Base-by-base conservation (phyloP, 805 yeast genomes). In the Danielia oregonensis region DNA sequence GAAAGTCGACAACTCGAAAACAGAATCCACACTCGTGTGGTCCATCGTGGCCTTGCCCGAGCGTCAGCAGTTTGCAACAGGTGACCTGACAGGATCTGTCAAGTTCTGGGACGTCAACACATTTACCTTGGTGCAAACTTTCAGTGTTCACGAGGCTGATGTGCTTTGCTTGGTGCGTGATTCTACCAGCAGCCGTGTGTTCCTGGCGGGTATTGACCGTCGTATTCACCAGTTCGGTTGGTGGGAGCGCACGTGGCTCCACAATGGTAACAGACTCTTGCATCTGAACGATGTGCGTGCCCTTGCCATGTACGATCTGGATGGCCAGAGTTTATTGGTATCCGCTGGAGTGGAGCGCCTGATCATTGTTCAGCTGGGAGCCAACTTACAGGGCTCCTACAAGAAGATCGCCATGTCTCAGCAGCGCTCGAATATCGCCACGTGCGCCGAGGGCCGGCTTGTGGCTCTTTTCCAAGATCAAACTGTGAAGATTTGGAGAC, bases 41-140 rank as follows among this genome's bases (percentile, higher is more conserved):
- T 72, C 87, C 23, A 79, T 93, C 1, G 48, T 72, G 29, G 79
- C 79, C 21, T 63, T 89, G 39, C 78, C 82, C 4, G 55, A 66
- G 26, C 73, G 74, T 32, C 69, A 76, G 35, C 95, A 87, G 56
- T 73, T 93, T 39, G 94, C 86, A n/a, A 79, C 88, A 40, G 98
- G 97, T 35, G 99, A 93, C 63, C 88, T 97, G 5, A 91, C 97
- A 1, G 99, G 99, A 2, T 72, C 85, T 6, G 76, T 93, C 33
- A 91, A 91, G 59, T 74, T 93, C 44, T 93, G 99, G 99, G 96
- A 91, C 51, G 68, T 82, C 43, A 72, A 76, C 30, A 81, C 77
- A 46, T 79, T 79, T 46, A 80, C 96, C 1, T 65, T 93, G 39
- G 68, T 78, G 33, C 97, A 91, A 59, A 78, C 84, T 16, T 88